Evolutionary conservation across 257 asterid species (phyloP).

Genomic region (Verbena officinalis): DNA sequence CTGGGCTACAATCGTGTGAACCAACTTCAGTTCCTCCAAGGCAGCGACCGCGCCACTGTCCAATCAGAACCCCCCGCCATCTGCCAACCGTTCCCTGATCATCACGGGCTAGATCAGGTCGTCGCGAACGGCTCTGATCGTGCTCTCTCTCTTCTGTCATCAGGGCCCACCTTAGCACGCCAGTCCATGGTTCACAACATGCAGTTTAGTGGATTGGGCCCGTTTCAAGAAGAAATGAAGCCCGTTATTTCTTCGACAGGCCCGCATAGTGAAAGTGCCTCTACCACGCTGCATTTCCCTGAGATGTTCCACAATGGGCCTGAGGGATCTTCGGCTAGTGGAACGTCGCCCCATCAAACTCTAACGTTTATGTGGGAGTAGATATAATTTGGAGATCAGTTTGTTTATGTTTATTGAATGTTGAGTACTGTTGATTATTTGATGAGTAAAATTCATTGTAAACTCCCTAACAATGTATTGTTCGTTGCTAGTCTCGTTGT

Average conservation of each 20-base stretch:
- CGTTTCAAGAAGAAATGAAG: slow-evolving; percentile 45
- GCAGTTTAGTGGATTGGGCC: slow-evolving; percentile 43
- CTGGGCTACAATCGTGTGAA: slow-evolving; percentile 36
- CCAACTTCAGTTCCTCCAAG: slow-evolving; percentile 56
- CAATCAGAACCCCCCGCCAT: slow-evolving; percentile 39
- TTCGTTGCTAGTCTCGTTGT: neutral
- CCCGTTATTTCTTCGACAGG: slow-evolving; percentile 32
- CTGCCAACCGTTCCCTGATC: slow-evolving; percentile 43
- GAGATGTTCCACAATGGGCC: slow-evolving; percentile 50
- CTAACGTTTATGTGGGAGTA: slow-evolving; percentile 86
- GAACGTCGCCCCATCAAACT: slow-evolving; percentile 58
- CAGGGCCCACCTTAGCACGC: slow-evolving; percentile 53
- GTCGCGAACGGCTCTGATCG: slow-evolving; percentile 55
- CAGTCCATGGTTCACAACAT: slow-evolving; percentile 43
- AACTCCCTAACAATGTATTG: slow-evolving; percentile 4
- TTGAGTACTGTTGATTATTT: neutral
- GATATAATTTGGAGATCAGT: neutral
- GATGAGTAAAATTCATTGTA: slow-evolving; percentile 11
- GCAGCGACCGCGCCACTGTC: slow-evolving; percentile 16
- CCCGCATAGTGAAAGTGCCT: slow-evolving; percentile 16
- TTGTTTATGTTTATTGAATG: no score
- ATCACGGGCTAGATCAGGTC: slow-evolving; percentile 47
- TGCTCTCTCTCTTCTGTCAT: slow-evolving; percentile 99
- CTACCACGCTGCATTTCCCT: slow-evolving; percentile 50
- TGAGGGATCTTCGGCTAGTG: slow-evolving; percentile 48